Conservation (phyloP, 192 early-diverging fungal genomes). For the Podila verticillata region DNA sequence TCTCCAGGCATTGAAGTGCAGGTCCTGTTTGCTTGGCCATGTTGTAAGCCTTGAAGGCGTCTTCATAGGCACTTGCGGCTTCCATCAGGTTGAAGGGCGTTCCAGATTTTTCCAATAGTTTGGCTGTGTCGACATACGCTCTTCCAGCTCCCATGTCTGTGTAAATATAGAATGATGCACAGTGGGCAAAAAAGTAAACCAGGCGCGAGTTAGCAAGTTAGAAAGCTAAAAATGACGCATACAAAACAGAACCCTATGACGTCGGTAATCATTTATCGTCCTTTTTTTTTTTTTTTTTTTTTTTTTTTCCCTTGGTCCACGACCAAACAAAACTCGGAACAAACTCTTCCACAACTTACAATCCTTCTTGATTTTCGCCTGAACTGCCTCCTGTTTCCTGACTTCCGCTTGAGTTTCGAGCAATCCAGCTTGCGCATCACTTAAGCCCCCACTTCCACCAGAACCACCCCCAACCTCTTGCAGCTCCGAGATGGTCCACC, state of each 20-base stretch:
- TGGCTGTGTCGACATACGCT: constrained; percentile 43
- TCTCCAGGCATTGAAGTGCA: constrained; percentile 35
- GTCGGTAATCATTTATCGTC: background rate
- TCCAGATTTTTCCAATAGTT: constrained; percentile 41
- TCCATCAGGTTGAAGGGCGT: constrained; percentile 43
- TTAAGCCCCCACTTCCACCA: background rate
- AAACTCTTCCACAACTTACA: constrained; percentile 17
- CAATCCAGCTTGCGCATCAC: background rate
- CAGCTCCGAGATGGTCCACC: constrained; percentile 49
- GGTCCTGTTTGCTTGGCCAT: constrained; percentile 42
- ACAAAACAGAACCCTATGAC: background rate
- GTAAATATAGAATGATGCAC: background rate
- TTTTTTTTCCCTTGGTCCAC: background rate
- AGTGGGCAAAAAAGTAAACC: background rate
- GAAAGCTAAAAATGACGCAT: background rate
- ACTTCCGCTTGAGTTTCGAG: constrained; percentile 33
- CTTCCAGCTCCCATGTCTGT: constrained; percentile 38
- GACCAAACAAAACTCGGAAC: background rate
- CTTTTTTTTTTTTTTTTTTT: background rate
- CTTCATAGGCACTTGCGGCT: constrained; percentile 54
- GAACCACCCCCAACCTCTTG: constrained; percentile 8
- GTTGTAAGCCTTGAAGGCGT: constrained; percentile 52
- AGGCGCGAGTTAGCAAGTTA: background rate
- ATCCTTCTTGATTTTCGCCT: constrained; percentile 52
- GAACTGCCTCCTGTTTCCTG: constrained; percentile 38